phyloP scores from a whole-genome alignment of 306 rosid genomes.

The Spatholobus suberectus region DNA sequence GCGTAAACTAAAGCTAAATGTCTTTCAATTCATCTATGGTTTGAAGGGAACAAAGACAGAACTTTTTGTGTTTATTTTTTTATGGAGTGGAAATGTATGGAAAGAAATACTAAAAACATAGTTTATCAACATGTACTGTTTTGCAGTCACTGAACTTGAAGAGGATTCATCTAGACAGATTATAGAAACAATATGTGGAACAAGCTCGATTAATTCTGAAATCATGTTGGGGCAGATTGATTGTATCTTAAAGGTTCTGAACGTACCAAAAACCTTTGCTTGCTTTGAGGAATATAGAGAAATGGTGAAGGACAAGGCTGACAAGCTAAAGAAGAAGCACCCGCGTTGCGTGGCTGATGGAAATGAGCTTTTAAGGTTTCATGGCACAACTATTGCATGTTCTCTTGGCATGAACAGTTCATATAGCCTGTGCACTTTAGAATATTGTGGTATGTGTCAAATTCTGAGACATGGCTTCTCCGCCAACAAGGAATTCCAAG shows the following conservation, averaged over 20 bases:
- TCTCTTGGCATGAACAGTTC: constrained; percentile 54
- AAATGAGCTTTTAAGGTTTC: constrained; percentile 72
- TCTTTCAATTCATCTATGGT: constrained; percentile 10
- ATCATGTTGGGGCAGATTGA: constrained; percentile 44
- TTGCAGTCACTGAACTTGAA: constrained; percentile 56
- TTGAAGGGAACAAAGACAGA: no score
- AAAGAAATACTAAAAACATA: background rate
- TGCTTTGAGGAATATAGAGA: constrained; percentile 70
- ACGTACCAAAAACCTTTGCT: constrained; percentile 44
- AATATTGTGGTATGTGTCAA: constrained; percentile 60
- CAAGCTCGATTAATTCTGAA: constrained; percentile 35
- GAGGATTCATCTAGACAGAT: constrained; percentile 58
- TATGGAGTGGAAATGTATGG: background rate
- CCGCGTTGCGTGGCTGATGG: constrained; percentile 76
- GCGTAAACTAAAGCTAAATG: background rate
- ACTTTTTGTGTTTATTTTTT: background rate
- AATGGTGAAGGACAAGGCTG: constrained; percentile 54
- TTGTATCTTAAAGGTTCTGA: constrained; percentile 59
- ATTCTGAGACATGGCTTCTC: constrained; percentile 62
- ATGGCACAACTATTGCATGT: constrained; percentile 67
- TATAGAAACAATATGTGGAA: constrained; percentile 62
- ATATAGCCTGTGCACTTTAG: constrained; percentile 47
- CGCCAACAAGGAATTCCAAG: constrained; percentile 36
- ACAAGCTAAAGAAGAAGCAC: constrained; percentile 43
- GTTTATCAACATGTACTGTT: constrained; percentile 18